Base-by-base conservation (phyloP, 169 alveolate species). In the Amoebophrya sp. region DNA sequence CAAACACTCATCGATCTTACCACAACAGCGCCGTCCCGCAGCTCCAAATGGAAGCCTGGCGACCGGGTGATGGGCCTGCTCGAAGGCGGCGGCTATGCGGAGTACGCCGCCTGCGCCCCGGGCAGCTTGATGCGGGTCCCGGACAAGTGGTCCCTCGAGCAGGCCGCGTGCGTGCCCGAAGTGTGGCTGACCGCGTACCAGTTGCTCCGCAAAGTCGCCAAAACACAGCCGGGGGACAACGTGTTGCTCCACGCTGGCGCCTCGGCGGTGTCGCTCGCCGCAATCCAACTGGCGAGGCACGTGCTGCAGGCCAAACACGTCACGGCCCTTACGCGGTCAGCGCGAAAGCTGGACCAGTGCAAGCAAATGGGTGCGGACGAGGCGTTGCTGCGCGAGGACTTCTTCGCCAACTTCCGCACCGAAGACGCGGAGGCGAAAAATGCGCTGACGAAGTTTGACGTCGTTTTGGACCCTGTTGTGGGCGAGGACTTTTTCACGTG, bases 51-150 rank as follows among this genome's bases (percentile, higher is more conserved):
- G n/a, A n/a, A n/a, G n/a, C n/a, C n/a, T n/a, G n/a, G 83, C 29
- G 83, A 66, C 83, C 29, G 83, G 10, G 83, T 66, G 29, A 66
- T 66, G 83, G 83, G 38, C 10, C 18, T 66, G 83, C 83, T 66
- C 39, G 83, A 66, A 25, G 83, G 83, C 35, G 83, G 83, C 83
- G 83, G 83, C 29, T 66, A 66, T 25, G 83, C 83, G 12, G 83
- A 66, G 83, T 66, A 66, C 83, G 83, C 83, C 39, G 83, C 83
- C 83, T 66, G 83, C 18, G 83, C 83, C 32, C 83, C 83, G 35
- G 83, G 83, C 35, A 12, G 35, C 18, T 66, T 66, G 35, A 66
- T 66, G 83, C 83, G 83, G 10, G 83, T 66, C 10, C 83, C 83
- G 38, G 83, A 66, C 10, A 12, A n/a, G 7, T 7, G 12, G 32